Conservation (phyloP, 179 eudicot species). For the Patellifolia procumbens region DNA sequence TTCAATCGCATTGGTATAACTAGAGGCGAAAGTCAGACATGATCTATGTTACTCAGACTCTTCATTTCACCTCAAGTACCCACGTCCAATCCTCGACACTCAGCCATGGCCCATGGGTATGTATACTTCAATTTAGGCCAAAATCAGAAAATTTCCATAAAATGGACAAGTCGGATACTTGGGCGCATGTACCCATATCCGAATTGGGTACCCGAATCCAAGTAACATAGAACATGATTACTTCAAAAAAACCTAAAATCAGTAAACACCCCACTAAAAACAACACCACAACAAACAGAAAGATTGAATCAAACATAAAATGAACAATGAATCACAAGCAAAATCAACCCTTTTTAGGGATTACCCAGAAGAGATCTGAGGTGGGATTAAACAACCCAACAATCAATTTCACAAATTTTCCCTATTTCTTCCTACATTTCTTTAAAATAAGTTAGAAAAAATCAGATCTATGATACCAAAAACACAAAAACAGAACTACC, state of each 20-base stretch:
- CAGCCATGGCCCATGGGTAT: too few relatives aligned
- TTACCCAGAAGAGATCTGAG: constrained; percentile 28
- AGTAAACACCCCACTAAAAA: not conserved
- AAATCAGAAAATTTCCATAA: too few relatives aligned
- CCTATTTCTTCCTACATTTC: not conserved
- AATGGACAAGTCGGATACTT: too few relatives aligned
- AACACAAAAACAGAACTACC: not conserved
- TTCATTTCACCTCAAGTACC: too few relatives aligned
- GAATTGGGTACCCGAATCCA: too few relatives aligned
- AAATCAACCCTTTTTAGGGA: not conserved
- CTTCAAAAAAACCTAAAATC: constrained; percentile 7
- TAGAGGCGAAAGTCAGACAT: too few relatives aligned
- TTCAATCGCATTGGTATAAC: not conserved
- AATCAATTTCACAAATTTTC: not conserved
- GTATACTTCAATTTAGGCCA: too few relatives aligned
- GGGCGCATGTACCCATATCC: too few relatives aligned
- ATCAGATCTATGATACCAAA: constrained; percentile 4
- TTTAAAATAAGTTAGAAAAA: not conserved
- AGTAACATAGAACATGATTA: not conserved
- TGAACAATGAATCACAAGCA: not conserved
- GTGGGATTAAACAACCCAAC: constrained; percentile 15
- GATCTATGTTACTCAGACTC: too few relatives aligned
- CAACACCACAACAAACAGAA: not conserved
- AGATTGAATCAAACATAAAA: not conserved
- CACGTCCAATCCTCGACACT: too few relatives aligned